Base-by-base conservation (phyloP, 345 rosid species). In the Euphorbia peplus region DNA sequence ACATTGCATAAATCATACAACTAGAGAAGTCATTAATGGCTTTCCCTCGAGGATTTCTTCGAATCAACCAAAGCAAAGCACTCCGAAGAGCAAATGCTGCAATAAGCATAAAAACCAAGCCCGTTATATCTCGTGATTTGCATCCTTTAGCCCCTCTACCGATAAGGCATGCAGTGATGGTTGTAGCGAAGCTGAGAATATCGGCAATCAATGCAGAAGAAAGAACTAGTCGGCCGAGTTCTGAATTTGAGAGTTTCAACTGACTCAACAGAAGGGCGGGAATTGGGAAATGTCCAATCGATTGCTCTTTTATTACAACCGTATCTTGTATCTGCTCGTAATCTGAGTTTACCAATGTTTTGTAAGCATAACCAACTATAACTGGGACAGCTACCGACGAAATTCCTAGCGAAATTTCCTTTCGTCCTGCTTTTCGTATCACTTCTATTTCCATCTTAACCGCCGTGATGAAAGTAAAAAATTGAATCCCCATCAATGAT, bases 41-140 rank as follows among this genome's bases (percentile, higher is more conserved):
- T 13, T 35, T 67, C 29, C 86, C 83, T 44, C 75, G 71, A 8
- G 81, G 81, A 13, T 83, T 82, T 16, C 24, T 29, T 41, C 63
- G 74, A 30, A 83, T 72, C 51, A 78, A 64, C 86, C 81, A 72
- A 10, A 48, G 26, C 84, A 85, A 74, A 0, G 29, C n/a, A 7
- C 78, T 82, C 18, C 84, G 53, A 18, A 80, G 0, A 1, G 82
- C 26, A n/a, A 60, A 63, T 2, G 28, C 50, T 5, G 70, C 32
- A 2, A 22, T n/a, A 22, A 21, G 58, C 3, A 21, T 48, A 1
- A n/a, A 13, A 21, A 21, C 13, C 4, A 58, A 15, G 7, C 25
- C 32, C 18, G 44, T 19, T 11, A n/a, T 11, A 18, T 14, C 62
- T 30, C 3, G 6, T 16, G 10, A 0, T 16, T 35, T 16, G 21